A percentile compares a stretch with the other conserved stretches of the same genome.
These are phyloP conservation scores for Fraxinus excelsior DNA, from an alignment of 257 asterid genomes.

Conservation along the genomic window DNA sequence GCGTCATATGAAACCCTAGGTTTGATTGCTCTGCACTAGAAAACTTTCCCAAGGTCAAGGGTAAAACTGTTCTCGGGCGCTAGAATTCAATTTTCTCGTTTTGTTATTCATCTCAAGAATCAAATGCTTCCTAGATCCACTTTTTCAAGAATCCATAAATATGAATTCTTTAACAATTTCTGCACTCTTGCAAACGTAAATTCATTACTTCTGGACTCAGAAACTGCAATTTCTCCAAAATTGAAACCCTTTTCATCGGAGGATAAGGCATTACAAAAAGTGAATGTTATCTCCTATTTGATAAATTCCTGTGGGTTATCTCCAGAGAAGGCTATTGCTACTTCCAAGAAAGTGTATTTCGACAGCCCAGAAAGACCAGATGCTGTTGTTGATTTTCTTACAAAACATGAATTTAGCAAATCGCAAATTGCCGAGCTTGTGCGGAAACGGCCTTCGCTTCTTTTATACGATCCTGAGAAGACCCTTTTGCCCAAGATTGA, in stretches of 20 bases:
- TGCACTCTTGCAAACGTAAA: not conserved
- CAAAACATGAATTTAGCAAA: constrained; percentile 29
- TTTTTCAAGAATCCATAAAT: not conserved
- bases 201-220: not conserved
- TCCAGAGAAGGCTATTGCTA: constrained; percentile 23
- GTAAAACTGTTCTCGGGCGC: not conserved
- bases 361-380: constrained; percentile 19
- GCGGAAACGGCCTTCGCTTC: constrained; percentile 1
- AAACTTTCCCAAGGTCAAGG: not conserved
- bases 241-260: not conserved
- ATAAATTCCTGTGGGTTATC: constrained; percentile 29
- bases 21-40: not conserved
- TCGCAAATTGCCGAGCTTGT: constrained; percentile 28
- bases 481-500: constrained; percentile 33
- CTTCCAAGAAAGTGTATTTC: constrained; percentile 27
- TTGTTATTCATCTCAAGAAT: not conserved
- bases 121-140: constrained; percentile 7
- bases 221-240: not conserved
- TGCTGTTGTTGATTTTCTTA: constrained; percentile 21
- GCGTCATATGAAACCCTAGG: too few relatives aligned
- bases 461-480: constrained; percentile 23
- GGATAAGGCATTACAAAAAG: not conserved
- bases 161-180: constrained; percentile 11
- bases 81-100: not conserved
- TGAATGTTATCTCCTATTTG: constrained; percentile 5